Percentiles rank a stretch among this genome's conserved stretches.
These are phyloP conservation scores for Arthrobotrys megalospora DNA, from an alignment of 2,329 filamentous ascomycete genomes.

Conservation along the genomic window DNA sequence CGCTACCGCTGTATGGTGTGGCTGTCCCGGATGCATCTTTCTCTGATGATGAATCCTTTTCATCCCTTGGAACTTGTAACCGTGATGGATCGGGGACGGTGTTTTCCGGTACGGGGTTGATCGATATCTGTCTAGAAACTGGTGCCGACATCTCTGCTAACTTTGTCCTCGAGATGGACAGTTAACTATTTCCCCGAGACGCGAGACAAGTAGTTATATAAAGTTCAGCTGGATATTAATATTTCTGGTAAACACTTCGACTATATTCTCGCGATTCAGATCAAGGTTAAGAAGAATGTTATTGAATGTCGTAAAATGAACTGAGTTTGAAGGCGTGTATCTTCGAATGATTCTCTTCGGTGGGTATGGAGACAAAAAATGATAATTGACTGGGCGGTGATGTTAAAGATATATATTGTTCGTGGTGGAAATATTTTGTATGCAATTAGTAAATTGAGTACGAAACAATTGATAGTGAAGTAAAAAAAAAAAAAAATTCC, in stretches of 20 bases:
- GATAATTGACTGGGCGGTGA: background rate
- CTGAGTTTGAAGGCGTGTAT: too few relatives aligned
- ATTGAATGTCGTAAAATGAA: too few relatives aligned
- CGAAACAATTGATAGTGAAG: background rate
- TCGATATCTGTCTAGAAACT: constrained; percentile 51
- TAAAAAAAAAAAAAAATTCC: constrained; percentile 6
- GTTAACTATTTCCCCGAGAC: too few relatives aligned
- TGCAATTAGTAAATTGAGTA: background rate
- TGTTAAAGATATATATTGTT: background rate
- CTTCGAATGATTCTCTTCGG: too few relatives aligned
- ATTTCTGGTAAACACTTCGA: too few relatives aligned
- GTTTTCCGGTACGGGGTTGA: constrained; percentile 45
- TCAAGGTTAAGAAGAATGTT: too few relatives aligned
- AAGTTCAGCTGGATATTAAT: too few relatives aligned
- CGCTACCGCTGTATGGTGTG: constrained; percentile 53
- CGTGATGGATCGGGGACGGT: constrained; percentile 17
- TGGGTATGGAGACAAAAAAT: background rate
- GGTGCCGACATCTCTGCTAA: constrained; percentile 47
- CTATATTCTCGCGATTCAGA: too few relatives aligned
- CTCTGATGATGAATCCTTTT: constrained; percentile 35
- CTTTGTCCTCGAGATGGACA: background rate
- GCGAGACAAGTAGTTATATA: too few relatives aligned
- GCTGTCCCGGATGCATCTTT: constrained; percentile 50
- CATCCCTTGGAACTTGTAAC: constrained; percentile 32
- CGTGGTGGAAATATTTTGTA: background rate